Evolutionary conservation across 1,139 yeast genomes (phyloP).

Genomic region (Taphrina flavorubra): DNA sequence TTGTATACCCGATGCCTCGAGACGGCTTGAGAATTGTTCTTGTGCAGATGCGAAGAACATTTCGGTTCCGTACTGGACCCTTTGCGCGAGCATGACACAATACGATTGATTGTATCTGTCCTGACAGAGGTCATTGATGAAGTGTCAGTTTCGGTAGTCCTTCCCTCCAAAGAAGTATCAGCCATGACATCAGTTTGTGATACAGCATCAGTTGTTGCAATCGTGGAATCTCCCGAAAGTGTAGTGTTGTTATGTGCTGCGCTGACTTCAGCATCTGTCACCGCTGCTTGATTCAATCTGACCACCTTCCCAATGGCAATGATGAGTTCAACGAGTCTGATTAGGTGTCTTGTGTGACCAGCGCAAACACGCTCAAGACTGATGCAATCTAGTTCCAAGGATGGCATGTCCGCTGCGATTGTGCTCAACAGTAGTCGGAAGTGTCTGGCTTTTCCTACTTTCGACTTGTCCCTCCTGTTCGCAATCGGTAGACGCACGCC

Average conservation of each 20-base stretch:
- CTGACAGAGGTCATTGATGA: neutral
- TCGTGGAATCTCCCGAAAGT: neutral
- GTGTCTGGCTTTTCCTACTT: neutral
- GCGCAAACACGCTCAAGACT: neutral
- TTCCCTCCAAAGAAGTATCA: neutral
- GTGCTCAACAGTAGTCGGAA: neutral
- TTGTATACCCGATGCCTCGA: neutral
- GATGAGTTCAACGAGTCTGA: conserved; percentile 6
- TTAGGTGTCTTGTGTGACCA: neutral
- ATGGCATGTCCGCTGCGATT: conserved; percentile 7
- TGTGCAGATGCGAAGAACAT: neutral
- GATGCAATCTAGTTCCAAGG: neutral
- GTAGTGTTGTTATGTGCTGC: neutral
- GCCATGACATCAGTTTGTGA: neutral
- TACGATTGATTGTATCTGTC: neutral
- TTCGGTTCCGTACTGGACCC: neutral
- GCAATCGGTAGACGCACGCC: conserved; percentile 11
- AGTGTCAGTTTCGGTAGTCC: neutral
- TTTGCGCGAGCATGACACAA: neutral
- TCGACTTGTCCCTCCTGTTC: conserved; percentile 2
- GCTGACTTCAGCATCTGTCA: conserved; percentile 10
- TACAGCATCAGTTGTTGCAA: neutral
- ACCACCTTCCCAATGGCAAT: neutral
- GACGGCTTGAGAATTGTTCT: neutral
- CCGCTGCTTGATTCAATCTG: neutral